phyloP scores from a whole-genome alignment of 2,329 filamentous ascomycete genomes.

The Botrytis pseudocinerea region DNA sequence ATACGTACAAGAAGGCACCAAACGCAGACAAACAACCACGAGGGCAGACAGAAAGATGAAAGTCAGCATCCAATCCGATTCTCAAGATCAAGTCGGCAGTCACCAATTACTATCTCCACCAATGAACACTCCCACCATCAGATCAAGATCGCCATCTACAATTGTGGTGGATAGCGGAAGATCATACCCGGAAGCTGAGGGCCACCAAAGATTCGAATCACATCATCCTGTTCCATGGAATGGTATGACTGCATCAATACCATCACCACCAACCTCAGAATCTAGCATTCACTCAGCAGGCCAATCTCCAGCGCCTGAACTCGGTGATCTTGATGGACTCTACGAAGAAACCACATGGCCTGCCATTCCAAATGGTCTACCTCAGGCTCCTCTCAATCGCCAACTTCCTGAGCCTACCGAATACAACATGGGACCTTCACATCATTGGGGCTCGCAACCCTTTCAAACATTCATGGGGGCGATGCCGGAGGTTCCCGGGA shows the following conservation, averaged over 20 bases:
- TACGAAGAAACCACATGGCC: constrained; percentile 39
- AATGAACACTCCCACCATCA: constrained; percentile 31
- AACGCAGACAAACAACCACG: constrained; percentile 32
- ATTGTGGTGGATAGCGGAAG: constrained; percentile 32
- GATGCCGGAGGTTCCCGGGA: constrained; percentile 33
- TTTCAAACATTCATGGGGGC: constrained; percentile 42
- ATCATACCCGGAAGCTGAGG: constrained; percentile 13
- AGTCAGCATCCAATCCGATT: constrained; percentile 10
- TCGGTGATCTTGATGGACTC: constrained; percentile 36
- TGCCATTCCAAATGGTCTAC: constrained; percentile 29
- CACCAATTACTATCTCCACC: constrained; percentile 23
- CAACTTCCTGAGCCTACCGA: constrained; percentile 24
- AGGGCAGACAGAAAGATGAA: constrained; percentile 28
- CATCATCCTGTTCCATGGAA: constrained; percentile 30
- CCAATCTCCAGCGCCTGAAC: constrained; percentile 25
- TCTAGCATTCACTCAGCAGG: constrained; percentile 22
- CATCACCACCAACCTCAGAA: constrained; percentile 36
- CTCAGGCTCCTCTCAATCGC: constrained; percentile 25
- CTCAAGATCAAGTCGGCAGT: constrained; percentile 13
- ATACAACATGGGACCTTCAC: constrained; percentile 35
- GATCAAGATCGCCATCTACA: constrained; percentile 32
- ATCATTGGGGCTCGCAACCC: constrained; percentile 35
- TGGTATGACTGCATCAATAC: constrained; percentile 31
- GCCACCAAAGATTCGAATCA: constrained; percentile 24
- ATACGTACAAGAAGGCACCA: constrained; percentile 36